phyloP scores from a whole-genome alignment of 2,329 filamentous ascomycete genomes.

The Alternaria metachromatica region DNA sequence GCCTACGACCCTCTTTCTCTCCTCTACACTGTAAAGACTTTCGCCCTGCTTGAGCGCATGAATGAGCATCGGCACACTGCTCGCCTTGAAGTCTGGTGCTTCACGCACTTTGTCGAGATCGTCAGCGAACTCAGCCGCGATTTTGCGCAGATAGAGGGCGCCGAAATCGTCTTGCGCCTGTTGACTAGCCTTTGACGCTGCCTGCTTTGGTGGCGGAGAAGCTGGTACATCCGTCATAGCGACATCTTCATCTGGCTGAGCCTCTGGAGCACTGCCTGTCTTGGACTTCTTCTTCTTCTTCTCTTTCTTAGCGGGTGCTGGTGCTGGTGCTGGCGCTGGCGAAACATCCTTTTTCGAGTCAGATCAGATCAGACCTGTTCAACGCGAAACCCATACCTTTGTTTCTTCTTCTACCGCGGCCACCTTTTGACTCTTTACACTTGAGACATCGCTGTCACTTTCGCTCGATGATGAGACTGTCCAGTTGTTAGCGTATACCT shows the following conservation, averaged over 20 bases:
- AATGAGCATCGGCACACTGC: conserved; percentile 68
- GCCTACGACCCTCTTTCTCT: conserved; percentile 54
- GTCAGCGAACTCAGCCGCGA: conserved; percentile 74
- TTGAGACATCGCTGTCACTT: conserved; percentile 38
- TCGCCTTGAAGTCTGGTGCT: conserved; percentile 73
- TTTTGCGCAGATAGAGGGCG: conserved; percentile 71
- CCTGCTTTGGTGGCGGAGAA: conserved; percentile 7
- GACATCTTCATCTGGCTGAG: conserved; percentile 19
- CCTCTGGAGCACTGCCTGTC: background rate
- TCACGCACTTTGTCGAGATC: conserved; percentile 73
- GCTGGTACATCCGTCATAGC: conserved; percentile 27
- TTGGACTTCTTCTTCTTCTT: conserved; percentile 19
- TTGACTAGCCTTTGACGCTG: background rate
- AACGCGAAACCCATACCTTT: background rate
- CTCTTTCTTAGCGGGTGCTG: conserved; percentile 17
- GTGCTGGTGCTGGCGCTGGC: conserved; percentile 2
- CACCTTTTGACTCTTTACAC: conserved; percentile 17
- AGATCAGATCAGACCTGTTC: background rate
- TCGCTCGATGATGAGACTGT: conserved; percentile 41
- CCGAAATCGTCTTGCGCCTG: conserved; percentile 56
- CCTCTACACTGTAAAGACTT: conserved; percentile 64
- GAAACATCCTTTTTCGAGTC: conserved; percentile 5
- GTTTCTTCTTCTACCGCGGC: conserved; percentile 1
- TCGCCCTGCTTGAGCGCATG: conserved; percentile 73
- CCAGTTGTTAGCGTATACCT: conserved; percentile 12